Base-by-base conservation (phyloP, 306 rosid species). In the Begonia loranthoides region DNA sequence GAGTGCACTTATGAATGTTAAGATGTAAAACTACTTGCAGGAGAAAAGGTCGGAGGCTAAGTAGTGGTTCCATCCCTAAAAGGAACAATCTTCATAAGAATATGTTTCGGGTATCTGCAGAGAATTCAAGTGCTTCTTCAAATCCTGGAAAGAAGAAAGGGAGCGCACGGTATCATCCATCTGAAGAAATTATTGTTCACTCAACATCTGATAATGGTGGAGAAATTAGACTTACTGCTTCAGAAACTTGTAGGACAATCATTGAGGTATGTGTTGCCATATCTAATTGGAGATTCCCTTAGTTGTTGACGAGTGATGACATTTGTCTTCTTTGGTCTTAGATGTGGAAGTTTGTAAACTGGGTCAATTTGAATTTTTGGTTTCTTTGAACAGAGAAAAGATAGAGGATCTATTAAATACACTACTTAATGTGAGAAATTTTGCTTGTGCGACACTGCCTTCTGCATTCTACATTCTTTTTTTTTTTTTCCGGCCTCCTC, bases 191-290 rank as follows among this genome's bases (percentile, higher is more conserved):
- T 40, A 64, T 82, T 43, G 68, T 74, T 0, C 70, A 65, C 33
- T 65, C 83, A 11, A 75, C 65, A 45, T 52, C 64, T 15, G 90
- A 70, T 61, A 66, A 51, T 58, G 49, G 49, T 63, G 95, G 50
- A 33, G 90, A 79, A 67, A 84, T 72, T 57, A 72, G 46, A 57
- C 99, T 81, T 61, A 82, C 82, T 7, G 60, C 84, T 11, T 87
- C 89, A 53, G 99, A 90, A 75, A 73, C 82, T 62, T 64, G 81
- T 49, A 80, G 99, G 72, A 90, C 99, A 57, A 68, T 90, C 46
- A 58, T 90, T 63, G 92, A 90, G 99, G 99, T 90, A 75, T 56
- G 19, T 41, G 49, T 19, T 24, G 21, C 60, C 28, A 5, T 48
- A 13, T 28, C 36, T 28, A 28, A 28, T 8, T 28, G 36, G 9